Evolutionary conservation across 805 yeast species (phyloP).

Genomic region (Suhomyces sp.): DNA sequence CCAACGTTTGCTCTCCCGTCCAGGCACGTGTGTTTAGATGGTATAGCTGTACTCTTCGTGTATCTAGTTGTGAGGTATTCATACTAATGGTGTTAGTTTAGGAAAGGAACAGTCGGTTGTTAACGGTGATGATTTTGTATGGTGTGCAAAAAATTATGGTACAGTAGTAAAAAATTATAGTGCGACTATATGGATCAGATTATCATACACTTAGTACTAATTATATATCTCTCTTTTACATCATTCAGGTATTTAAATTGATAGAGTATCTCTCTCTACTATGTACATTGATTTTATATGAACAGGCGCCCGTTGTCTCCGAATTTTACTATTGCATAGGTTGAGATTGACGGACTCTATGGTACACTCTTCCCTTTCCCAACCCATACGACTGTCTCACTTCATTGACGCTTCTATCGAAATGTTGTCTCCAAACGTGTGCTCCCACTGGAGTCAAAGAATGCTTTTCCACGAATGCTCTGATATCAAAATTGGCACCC

Average conservation of each 20-base stretch:
- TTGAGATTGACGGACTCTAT: constrained; percentile 46
- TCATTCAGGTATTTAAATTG: no score
- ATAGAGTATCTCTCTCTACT: no score
- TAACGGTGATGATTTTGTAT: background rate
- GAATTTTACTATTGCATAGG: no score
- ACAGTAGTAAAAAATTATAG: no score
- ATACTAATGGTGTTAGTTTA: no score
- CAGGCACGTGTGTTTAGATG: constrained; percentile 51
- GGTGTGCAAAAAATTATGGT: background rate
- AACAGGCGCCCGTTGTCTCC: no score
- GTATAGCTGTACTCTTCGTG: constrained; percentile 27
- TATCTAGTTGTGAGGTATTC: constrained; percentile 5
- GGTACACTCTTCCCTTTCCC: constrained; percentile 72
- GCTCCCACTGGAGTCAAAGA: constrained; percentile 82
- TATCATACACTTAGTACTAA: no score
- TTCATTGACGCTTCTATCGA: constrained; percentile 69
- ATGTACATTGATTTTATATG: no score
- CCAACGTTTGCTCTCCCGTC: constrained; percentile 41
- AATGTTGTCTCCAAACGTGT: constrained; percentile 82
- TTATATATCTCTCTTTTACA: no score
- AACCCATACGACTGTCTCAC: constrained; percentile 76
- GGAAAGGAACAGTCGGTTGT: no score
- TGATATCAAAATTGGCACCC: constrained; percentile 64
- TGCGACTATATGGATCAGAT: no score
- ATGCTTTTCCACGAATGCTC: constrained; percentile 59